Percentiles rank a stretch among this genome's conserved stretches.
Evolutionary conservation across 1,139 yeast species (phyloP).

Genomic region (Kurtzmaniella quercitrusa): DNA sequence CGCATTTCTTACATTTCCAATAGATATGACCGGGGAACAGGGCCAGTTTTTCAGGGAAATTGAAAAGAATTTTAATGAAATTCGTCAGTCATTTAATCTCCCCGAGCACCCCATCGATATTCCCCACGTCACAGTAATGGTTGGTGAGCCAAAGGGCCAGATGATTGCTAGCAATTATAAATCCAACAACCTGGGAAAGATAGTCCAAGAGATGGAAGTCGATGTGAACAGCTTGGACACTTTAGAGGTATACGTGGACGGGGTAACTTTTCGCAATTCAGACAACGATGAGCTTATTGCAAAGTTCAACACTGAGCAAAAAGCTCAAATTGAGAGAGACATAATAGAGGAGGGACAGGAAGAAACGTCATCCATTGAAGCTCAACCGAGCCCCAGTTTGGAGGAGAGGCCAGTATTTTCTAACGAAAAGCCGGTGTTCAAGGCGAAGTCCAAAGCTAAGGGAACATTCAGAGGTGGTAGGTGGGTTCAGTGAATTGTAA

Average conservation of each 20-base stretch:
- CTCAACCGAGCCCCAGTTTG: background rate
- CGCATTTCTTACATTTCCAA: conserved; percentile 5
- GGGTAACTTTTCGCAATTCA: background rate
- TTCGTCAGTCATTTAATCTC: background rate
- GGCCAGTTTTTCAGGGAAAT: conserved; percentile 4
- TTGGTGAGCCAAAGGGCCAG: conserved; percentile 7
- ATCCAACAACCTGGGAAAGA: background rate
- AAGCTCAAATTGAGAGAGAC: background rate
- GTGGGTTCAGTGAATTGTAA: background rate
- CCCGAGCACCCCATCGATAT: background rate
- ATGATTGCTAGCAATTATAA: background rate
- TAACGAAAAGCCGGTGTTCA: background rate
- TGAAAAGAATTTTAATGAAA: background rate
- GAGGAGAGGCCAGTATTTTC: background rate
- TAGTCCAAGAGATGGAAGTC: background rate
- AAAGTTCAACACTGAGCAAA: background rate
- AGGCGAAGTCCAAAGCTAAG: background rate
- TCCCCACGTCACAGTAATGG: conserved; percentile 7
- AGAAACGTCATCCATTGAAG: background rate
- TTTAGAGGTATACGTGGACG: background rate
- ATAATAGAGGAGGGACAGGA: background rate
- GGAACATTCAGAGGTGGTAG: background rate
- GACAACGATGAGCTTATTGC: background rate
- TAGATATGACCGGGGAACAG: conserved; percentile 3
- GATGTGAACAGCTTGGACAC: conserved; percentile 2